Evolutionary conservation across 768 basidiomycete genomes (phyloP), one percentile per base, ranked within the genome.

Genomic region (Imleria badia): DNA sequence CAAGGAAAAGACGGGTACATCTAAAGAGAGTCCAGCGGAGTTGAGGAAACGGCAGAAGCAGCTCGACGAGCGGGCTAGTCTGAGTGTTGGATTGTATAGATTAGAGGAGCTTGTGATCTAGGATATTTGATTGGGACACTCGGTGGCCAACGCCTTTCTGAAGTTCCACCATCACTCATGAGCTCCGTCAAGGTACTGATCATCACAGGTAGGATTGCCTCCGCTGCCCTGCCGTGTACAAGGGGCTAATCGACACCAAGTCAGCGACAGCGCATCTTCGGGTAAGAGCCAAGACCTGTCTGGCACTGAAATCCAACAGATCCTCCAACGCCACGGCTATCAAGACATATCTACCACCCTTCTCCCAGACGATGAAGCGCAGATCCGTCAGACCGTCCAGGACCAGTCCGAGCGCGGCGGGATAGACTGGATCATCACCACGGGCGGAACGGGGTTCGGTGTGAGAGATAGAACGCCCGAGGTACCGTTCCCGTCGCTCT

Each of bases 371-470:
- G 84, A 90, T 44, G 68, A 78, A 45, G 57, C 62, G 0, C 66
- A 66, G 40, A 89, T 94, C 47, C 77, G 74, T 23, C 61, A 66
- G 8, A 64, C 70, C 12, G 76, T 92, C 7, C 72, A 69, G 41
- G 67, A 65, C 7, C 84, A 82, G 76, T 75, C 71, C 36, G 64
- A 69, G 3, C 66, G 74, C 6, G 75, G 73, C 3, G 63, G 74
- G n/a, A 70, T 87, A 14, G 85, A 92, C 66, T 85, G 84, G 80
- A 79, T 94, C 54, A 75, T 96, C 58, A 89, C 90, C 7, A 89
- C 89, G 0, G 93, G 93, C 17, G 93, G 93, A 6, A 96, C 93
- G 1, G 93, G 93, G 8, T 93, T 94, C 63, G 89, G 91, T 1
- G 75, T 81, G 30, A 75, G 88, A 59, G 93, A 96, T 70, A 73